Evolutionary conservation across 805 yeast species (phyloP).

Genomic region (Nakazawaea siamensis): DNA sequence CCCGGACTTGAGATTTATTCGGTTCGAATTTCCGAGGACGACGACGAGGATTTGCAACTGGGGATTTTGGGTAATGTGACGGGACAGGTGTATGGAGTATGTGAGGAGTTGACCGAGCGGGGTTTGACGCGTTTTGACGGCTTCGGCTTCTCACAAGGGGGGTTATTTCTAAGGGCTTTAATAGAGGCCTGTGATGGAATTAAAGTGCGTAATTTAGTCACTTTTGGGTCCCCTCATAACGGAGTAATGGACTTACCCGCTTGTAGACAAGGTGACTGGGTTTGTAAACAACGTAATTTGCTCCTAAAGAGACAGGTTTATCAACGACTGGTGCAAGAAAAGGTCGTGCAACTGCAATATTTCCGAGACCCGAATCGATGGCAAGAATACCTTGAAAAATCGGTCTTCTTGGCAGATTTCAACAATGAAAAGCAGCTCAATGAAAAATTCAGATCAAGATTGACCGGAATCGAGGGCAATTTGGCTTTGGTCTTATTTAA

Average conservation of each 20-base stretch:
- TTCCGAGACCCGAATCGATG: slow-evolving; percentile 54
- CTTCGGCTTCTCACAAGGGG: slow-evolving; percentile 80
- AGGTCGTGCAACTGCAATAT: slow-evolving; percentile 66
- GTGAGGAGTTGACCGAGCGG: slow-evolving; percentile 39
- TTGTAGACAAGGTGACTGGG: slow-evolving; percentile 47
- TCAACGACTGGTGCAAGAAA: slow-evolving; percentile 44
- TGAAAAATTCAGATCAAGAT: slow-evolving; percentile 16
- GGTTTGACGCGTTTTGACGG: slow-evolving; percentile 59
- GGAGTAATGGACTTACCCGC: slow-evolving; percentile 65
- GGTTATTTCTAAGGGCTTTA: slow-evolving; percentile 64
- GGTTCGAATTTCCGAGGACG: slow-evolving; percentile 40
- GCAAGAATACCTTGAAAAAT: slow-evolving; percentile 45
- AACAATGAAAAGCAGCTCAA: slow-evolving; percentile 33
- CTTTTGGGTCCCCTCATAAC: slow-evolving; percentile 79
- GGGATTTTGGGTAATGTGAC: slow-evolving; percentile 55
- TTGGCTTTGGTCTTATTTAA: slow-evolving; percentile 54
- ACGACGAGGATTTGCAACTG: slow-evolving; percentile 41
- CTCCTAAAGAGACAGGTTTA: slow-evolving; percentile 55
- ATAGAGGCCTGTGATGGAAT: slow-evolving; percentile 45
- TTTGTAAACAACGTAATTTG: slow-evolving; percentile 47
- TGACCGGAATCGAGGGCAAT: slow-evolving; percentile 30
- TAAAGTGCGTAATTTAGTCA: slow-evolving; percentile 43
- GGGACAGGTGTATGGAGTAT: slow-evolving; percentile 44
- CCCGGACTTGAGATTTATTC: slow-evolving; percentile 50
- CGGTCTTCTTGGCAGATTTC: slow-evolving; percentile 52